phyloP scores from a whole-genome alignment of 164 flowering plant species.

The Tinospora cordifolia region DNA sequence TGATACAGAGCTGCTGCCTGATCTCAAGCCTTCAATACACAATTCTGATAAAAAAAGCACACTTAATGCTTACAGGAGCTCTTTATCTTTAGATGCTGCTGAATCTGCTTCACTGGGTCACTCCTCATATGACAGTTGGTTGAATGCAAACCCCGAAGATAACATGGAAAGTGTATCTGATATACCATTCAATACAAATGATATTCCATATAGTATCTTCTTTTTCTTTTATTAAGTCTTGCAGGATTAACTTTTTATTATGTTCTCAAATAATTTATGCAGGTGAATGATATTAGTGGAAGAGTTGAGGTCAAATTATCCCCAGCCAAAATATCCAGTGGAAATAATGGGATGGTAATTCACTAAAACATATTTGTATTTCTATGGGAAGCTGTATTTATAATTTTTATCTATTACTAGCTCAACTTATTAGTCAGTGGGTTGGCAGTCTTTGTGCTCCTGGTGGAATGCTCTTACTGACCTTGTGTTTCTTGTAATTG shows the following conservation, averaged over 20 bases:
- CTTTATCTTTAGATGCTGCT: constrained; percentile 16
- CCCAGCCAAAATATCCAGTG: constrained; percentile 12
- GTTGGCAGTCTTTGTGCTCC: neutral
- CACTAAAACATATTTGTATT: neutral
- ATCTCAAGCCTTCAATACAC: constrained; percentile 13
- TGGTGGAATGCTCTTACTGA: neutral
- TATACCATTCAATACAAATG: constrained; percentile 32
- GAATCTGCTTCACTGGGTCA: constrained; percentile 20
- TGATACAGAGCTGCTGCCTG: constrained; percentile 14
- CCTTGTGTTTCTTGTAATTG: neutral
- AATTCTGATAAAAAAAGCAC: constrained; percentile 20
- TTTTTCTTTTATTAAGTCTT: neutral
- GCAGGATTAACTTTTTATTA: neutral
- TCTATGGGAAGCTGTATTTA: neutral
- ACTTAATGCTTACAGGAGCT: constrained; percentile 13
- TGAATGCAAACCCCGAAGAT: constrained; percentile 21
- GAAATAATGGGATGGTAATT: constrained; percentile 11
- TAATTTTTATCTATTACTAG: neutral
- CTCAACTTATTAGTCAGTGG: neutral
- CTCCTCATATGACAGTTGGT: constrained; percentile 20
- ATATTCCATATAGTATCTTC: neutral
- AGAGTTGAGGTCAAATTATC: constrained; percentile 13
- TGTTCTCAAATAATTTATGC: constrained; percentile 4
- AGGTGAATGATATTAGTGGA: constrained; percentile 15
- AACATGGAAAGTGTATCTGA: constrained; percentile 20